Percentiles rank a stretch among this genome's conserved stretches.
phyloP scores from a whole-genome alignment of 352 stramenopile genomes.

The Phytopythium helicoides region DNA sequence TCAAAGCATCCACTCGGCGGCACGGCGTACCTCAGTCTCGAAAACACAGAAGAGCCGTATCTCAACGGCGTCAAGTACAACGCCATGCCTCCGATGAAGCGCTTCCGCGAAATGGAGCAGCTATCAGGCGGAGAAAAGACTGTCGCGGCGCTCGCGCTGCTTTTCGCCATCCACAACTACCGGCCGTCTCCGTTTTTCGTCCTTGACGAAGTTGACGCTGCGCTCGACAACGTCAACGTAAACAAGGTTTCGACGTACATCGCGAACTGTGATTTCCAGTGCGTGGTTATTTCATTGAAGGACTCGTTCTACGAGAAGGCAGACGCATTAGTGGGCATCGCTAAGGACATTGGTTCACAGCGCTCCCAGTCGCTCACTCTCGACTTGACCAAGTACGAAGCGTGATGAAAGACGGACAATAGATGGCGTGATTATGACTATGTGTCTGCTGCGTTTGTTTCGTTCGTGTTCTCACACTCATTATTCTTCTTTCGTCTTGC shows the following conservation, averaged over 20 bases:
- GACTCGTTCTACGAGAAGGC: conserved; percentile 97
- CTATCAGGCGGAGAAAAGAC: conserved; percentile 99
- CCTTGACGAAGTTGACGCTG: conserved; percentile 99
- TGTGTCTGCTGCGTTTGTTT: conserved; percentile 1
- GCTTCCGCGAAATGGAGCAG: conserved; percentile 98
- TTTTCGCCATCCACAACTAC: conserved; percentile 99
- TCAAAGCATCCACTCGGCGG: conserved; percentile 94
- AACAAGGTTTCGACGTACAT: conserved; percentile 99
- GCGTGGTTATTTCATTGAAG: conserved; percentile 98
- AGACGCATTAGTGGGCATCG: conserved; percentile 92
- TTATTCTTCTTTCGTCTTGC: conserved; percentile 8
- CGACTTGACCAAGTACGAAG: conserved; percentile 73
- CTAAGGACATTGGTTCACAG: conserved; percentile 76
- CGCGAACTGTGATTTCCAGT: conserved; percentile 94
- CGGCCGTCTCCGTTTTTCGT: conserved; percentile 97
- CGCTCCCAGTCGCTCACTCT: conserved; percentile 76
- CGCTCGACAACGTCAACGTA: conserved; percentile 99
- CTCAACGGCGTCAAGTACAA: conserved; percentile 99
- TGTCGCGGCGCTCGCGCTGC: conserved; percentile 96
- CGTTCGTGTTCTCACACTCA: background rate
- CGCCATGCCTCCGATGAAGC: conserved; percentile 99
- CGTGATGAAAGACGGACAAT: conserved; percentile 2
- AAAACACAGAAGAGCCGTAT: conserved; percentile 95
- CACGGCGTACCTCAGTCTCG: conserved; percentile 81
- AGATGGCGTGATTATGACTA: background rate